Conservation (phyloP, 257 asterid species). For the Cordia subcordata region DNA sequence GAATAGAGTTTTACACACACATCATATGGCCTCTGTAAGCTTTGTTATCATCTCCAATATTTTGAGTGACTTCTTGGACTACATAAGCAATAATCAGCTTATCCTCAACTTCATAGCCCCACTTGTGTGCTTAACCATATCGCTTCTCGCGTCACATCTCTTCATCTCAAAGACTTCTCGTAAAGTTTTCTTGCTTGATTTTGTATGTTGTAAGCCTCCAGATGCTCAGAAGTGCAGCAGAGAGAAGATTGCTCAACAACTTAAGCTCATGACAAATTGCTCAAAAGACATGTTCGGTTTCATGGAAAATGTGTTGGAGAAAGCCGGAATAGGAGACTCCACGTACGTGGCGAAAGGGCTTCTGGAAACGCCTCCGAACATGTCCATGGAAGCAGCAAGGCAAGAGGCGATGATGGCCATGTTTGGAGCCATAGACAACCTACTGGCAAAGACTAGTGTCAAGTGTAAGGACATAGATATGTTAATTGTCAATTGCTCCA, state of each 20-base stretch:
- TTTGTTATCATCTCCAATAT: too few relatives aligned
- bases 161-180: too few relatives aligned
- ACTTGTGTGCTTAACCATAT: too few relatives aligned
- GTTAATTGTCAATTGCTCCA: constrained; percentile 1
- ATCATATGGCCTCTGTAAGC: too few relatives aligned
- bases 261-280: background rate
- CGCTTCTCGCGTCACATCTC: too few relatives aligned
- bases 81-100: too few relatives aligned
- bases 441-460: constrained; percentile 1
- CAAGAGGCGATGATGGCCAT: constrained; percentile 4
- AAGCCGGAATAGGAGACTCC: constrained; percentile 1
- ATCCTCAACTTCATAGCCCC: too few relatives aligned
- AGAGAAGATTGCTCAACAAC: background rate
- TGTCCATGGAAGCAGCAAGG: constrained; percentile 1
- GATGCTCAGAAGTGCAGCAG: background rate
- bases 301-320: background rate
- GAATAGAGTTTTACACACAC: too few relatives aligned
- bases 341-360: background rate
- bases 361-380: background rate
- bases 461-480: constrained; percentile 1
- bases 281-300: background rate
- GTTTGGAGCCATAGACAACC: constrained; percentile 8
- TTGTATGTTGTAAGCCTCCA: background rate
- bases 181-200: background rate
- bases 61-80: too few relatives aligned